Conservation (phyloP, 768 basidiomycete genomes). For the Boletellus sp. region DNA sequence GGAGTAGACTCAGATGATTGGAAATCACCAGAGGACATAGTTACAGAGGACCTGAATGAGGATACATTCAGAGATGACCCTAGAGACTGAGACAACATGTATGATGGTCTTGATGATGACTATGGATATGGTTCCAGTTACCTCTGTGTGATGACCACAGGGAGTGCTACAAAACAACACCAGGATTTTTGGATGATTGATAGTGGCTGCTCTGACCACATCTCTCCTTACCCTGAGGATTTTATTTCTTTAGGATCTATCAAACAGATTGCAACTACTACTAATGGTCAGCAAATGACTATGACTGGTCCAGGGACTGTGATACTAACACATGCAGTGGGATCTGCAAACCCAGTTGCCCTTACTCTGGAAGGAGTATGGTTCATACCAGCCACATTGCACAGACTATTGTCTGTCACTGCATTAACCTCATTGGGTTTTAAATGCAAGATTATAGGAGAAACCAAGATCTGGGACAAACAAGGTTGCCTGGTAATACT, state of each 20-base stretch:
- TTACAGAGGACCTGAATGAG: too few species aligned
- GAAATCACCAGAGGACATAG: too few species aligned
- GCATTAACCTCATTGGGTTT: neutral
- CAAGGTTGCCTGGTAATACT: neutral
- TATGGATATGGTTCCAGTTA: too few species aligned
- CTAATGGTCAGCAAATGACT: neutral
- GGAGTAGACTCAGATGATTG: too few species aligned
- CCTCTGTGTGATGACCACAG: too few species aligned
- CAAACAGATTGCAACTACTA: neutral
- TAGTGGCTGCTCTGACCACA: neutral
- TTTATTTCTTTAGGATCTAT: neutral
- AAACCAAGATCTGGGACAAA: neutral
- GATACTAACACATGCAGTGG: neutral
- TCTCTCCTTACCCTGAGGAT: neutral
- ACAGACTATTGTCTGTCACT: neutral
- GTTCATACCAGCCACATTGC: neutral
- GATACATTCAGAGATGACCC: too few species aligned
- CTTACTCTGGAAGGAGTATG: neutral
- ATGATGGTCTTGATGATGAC: too few species aligned
- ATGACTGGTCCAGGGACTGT: neutral
- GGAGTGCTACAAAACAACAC: too few species aligned
- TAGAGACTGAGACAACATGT: too few species aligned
- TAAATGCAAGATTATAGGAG: neutral
- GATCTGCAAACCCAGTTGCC: too few species aligned
- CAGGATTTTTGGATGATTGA: neutral